Evolutionary conservation across 2,329 filamentous ascomycete species (phyloP), one percentile per base, ranked within the genome.

Genomic region (Phialophora macrospora): DNA sequence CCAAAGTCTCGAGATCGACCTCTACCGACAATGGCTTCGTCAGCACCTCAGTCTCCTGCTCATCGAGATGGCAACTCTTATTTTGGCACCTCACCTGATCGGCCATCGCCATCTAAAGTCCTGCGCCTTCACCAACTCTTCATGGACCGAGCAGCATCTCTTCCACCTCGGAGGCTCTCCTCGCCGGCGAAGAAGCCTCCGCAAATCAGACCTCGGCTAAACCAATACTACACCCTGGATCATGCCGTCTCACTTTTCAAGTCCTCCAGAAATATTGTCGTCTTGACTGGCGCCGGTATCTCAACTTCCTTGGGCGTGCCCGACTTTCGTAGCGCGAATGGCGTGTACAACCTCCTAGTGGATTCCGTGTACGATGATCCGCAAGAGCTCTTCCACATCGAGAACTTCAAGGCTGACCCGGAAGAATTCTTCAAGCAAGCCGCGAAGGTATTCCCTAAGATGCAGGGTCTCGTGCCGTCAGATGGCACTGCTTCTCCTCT

Each of bases 221-320:
- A 68, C 52, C 82, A 89, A 67, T 93, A 92, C 83, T 97, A 97
- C 80, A 88, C 89, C 0, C 84, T 98, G 60, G 90, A 96, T 70
- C 93, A 99, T 78, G 95, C 92, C 4, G 93, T 95, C 8, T 80
- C 83, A 14, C 82, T 99, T 58, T 84, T 99, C 51, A 83, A 87
- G 72, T 85, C 85, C 65, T 87, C 89, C 64, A 86, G 86, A 71
- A 96, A 97, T 77, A 93, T 99, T 76, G 87, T 99, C 74, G 90
- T 98, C 70, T 86, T 99, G 71, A 98, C 95, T 0, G 95, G 95
- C 59, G 95, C 95, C 20, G 95, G 95, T 79, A 98, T 99, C 72
- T 97, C 93, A 28, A 99, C 95, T 0, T 97, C 92, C 59, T 87
- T 99, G 22, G 95, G 95, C 67, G 98, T 99, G 66, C 95, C 95